Evolutionary conservation across 2,329 filamentous ascomycete genomes (phyloP), one percentile per base, ranked within the genome.

Genomic region (Pseudogymnoascus sp.): DNA sequence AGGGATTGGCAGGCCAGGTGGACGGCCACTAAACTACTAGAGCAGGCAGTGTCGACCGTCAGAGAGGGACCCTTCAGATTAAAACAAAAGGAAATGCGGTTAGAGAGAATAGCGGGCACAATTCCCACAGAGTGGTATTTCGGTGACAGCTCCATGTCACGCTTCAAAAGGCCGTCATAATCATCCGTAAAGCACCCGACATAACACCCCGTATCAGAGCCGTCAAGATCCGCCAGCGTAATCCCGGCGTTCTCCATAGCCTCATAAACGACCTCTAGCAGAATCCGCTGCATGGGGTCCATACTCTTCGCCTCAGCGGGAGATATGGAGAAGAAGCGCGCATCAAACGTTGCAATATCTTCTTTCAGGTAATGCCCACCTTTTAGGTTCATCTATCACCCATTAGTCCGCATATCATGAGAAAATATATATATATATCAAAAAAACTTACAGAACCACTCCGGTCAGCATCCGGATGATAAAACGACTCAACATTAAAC

Each of bases 401-500:
- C 4, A 6, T 43, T 43, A 43, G 40, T 23, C 18, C 1, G 31
- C 18, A 23, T 16, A 16, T 40, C 31, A 33, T 33, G 31, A 33
- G 31, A 33, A 33, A 11, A 33, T 4, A 33, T 31, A 12, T 33
- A 33, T 31, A 33, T 33, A 33, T 33, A 33, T 33, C 8, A 3
- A 69, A 58, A 73, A 73, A 12, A 69, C 33, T 9, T 62, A 66
- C 9, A 69, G 7, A 68, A 37, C 68, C 68, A 16, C 62, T 60
- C 23, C 70, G 67, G 64, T 59, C 73, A 9, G 71, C 67, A 18
- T 81, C 78, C 0, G 81, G 81, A 67, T 85, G 82, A 65, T 80
- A 81, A 67, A 81, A 83, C n/a, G 78, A 78, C 12, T 79, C 73
- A 35, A 80, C 76, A 41, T 83, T 82, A 65, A 84, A 77, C 8